Percentiles rank a stretch among this genome's conserved stretches.
Conservation (phyloP, 441 rosid genomes). For the Corymbia calophylla region DNA sequence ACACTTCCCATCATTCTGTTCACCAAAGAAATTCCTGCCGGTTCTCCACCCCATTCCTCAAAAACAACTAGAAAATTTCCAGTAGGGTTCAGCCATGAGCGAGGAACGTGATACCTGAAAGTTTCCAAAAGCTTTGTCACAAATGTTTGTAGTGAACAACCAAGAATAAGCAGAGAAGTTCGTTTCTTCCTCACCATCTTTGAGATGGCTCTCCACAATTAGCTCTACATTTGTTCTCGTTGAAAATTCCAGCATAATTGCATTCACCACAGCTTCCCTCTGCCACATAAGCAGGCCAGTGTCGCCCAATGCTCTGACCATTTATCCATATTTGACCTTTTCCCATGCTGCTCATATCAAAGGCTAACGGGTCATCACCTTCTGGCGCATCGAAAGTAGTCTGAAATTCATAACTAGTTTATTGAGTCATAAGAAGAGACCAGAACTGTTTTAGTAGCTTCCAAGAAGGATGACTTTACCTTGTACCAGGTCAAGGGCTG, state of each 20-base stretch:
- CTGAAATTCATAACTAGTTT: constrained; percentile 7
- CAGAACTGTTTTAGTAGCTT: neutral
- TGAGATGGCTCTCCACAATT: constrained; percentile 60
- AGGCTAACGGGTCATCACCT: constrained; percentile 52
- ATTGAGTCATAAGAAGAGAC: neutral
- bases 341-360: constrained; percentile 70
- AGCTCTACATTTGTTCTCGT: constrained; percentile 42
- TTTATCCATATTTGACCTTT: constrained; percentile 70
- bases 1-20: constrained; percentile 26
- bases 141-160: neutral
- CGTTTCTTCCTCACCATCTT: constrained; percentile 40
- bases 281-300: constrained; percentile 51
- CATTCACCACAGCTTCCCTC: constrained; percentile 39
- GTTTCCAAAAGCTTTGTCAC: neutral
- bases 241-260: constrained; percentile 46
- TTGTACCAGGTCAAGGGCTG: constrained; percentile 1
- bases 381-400: constrained; percentile 37
- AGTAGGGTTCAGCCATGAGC: constrained; percentile 43
- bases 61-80: constrained; percentile 40
- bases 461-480: neutral
- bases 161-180: neutral
- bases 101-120: constrained; percentile 55
- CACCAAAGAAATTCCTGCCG: constrained; percentile 31
- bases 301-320: constrained; percentile 58
- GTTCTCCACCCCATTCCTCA: constrained; percentile 63